phyloP scores from a whole-genome alignment of 78 protist genomes.

The Acrasis kona region DNA sequence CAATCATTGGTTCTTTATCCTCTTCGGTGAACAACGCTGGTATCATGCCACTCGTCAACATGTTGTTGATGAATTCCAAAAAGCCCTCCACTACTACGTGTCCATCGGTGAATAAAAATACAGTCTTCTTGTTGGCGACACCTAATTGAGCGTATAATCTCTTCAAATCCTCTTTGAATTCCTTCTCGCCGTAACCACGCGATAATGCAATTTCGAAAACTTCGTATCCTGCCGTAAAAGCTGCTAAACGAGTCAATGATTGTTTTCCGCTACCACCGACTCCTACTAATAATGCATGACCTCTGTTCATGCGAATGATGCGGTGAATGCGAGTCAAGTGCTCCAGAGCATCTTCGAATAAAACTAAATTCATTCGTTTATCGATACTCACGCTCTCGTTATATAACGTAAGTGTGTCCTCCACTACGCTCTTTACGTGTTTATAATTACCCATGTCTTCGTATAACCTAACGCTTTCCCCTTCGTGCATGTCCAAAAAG shows the following conservation, averaged over 20 bases:
- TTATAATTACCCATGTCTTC: constrained; percentile 41
- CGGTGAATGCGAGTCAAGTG: constrained; percentile 65
- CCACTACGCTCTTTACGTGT: constrained; percentile 7
- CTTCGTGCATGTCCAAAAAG: constrained; percentile 19
- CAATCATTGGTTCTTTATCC: constrained; percentile 48
- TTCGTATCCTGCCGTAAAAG: constrained; percentile 40
- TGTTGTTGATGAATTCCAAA: constrained; percentile 74
- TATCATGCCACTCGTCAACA: constrained; percentile 77
- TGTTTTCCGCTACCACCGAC: constrained; percentile 78
- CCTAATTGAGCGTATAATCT: constrained; percentile 47
- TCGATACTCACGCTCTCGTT: neutral
- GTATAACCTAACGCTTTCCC: constrained; percentile 29
- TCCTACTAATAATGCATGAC: no score
- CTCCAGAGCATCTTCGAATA: constrained; percentile 69
- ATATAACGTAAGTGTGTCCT: no score
- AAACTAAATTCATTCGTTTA: constrained; percentile 64
- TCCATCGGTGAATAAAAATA: constrained; percentile 73
- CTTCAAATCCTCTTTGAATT: constrained; percentile 67
- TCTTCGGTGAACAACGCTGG: constrained; percentile 73
- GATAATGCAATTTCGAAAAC: constrained; percentile 66
- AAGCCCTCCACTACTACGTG: constrained; percentile 65
- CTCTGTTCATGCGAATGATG: constrained; percentile 58
- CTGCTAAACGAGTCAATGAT: constrained; percentile 58
- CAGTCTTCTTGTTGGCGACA: constrained; percentile 3
- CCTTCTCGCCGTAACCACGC: constrained; percentile 62